Evolutionary conservation across 2,329 filamentous ascomycete genomes (phyloP).

Genomic region (Sporothrix variecibatus): DNA sequence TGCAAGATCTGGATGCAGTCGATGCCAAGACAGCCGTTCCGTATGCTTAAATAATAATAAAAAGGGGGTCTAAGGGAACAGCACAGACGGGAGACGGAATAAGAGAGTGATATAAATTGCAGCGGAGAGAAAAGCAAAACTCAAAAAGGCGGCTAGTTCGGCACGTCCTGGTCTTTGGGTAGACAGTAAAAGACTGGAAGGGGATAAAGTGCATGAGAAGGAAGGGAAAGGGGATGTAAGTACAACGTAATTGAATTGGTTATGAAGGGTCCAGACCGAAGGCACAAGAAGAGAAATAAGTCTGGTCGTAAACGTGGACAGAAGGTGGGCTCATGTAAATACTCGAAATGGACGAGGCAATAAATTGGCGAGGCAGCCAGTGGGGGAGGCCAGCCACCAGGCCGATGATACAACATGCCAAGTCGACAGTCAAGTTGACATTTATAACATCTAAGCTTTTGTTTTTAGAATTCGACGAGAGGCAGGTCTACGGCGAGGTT

Average conservation of each 20-base stretch:
- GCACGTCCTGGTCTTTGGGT: not conserved
- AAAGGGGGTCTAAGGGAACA: not conserved
- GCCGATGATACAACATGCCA: not conserved
- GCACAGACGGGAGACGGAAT: not conserved
- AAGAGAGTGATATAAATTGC: constrained; percentile 2
- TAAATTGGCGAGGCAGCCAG: not conserved
- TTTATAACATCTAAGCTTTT: not conserved
- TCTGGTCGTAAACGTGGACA: not conserved
- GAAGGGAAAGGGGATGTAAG: constrained; percentile 1
- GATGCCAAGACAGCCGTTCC: not conserved
- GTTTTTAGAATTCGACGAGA: not conserved
- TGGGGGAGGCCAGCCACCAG: not conserved
- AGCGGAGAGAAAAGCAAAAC: not conserved
- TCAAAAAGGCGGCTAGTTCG: not conserved
- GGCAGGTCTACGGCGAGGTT: not conserved
- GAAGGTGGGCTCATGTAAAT: not conserved
- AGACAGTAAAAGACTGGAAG: not conserved
- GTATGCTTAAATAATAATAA: not conserved
- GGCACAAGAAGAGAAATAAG: not conserved
- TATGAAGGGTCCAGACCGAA: not conserved
- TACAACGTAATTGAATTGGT: not conserved
- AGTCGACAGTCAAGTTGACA: not conserved
- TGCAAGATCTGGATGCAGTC: not conserved
- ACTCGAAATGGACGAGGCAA: not conserved
- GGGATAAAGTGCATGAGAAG: not conserved